A percentile compares a stretch with the other conserved stretches of the same genome.
Evolutionary conservation across 129 eudicot species (phyloP).

Genomic region (Artemisia tridentata): DNA sequence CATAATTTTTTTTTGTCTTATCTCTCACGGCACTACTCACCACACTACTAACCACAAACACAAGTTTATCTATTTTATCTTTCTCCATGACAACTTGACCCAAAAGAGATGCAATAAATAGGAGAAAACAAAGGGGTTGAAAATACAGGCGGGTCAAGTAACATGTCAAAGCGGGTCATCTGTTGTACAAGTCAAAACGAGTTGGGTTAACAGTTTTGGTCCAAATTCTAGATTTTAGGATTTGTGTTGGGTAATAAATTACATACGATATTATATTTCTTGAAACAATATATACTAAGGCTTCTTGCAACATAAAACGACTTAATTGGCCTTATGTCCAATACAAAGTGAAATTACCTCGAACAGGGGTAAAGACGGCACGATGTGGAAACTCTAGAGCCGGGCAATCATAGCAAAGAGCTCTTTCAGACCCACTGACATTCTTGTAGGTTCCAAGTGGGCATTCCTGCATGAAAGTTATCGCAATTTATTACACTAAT

Average conservation of each 20-base stretch:
- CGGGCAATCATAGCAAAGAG: constrained; percentile 81
- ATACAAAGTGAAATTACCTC: constrained; percentile 50
- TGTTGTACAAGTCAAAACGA: too few relatives aligned
- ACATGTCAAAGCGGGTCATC: background rate
- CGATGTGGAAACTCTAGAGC: constrained; percentile 77
- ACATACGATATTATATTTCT: constrained; percentile 1
- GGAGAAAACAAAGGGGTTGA: constrained; percentile 1
- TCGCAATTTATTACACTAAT: background rate
- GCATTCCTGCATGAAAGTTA: constrained; percentile 70
- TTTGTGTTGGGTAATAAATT: constrained; percentile 7
- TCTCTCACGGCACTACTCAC: too few relatives aligned
- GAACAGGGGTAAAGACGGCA: constrained; percentile 64
- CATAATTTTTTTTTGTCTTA: too few relatives aligned
- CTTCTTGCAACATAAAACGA: constrained; percentile 8
- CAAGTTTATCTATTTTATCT: too few relatives aligned
- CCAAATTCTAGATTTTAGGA: too few relatives aligned
- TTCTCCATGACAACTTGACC: too few relatives aligned
- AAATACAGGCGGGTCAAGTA: background rate
- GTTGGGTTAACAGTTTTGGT: too few relatives aligned
- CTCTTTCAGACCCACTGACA: constrained; percentile 66
- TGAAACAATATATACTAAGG: background rate
- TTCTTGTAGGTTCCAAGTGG: constrained; percentile 97
- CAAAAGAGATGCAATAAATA: background rate
- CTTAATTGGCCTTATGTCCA: constrained; percentile 7
- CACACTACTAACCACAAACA: too few relatives aligned